A percentile compares a stretch with the other conserved stretches of the same genome.
These are phyloP conservation scores for Rhodamnia argentea DNA, from an alignment of 345 rosid genomes.

Conservation along the genomic window DNA sequence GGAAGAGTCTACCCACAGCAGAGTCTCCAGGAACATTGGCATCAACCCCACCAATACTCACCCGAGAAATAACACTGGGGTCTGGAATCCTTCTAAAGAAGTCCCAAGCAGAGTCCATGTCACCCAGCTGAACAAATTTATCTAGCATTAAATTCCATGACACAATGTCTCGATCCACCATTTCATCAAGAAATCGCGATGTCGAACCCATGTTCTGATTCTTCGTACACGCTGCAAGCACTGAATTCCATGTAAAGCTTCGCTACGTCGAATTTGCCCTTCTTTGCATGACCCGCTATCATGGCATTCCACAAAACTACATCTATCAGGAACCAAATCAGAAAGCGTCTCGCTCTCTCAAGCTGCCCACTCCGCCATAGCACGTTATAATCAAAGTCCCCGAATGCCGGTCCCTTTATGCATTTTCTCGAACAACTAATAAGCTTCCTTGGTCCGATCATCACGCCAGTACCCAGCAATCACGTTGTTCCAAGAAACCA, in stretches of 20 bases:
- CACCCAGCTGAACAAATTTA: conserved; percentile 14
- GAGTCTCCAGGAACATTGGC: conserved; percentile 3
- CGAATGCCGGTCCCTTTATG: conserved; percentile 12
- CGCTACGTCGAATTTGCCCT: conserved; percentile 16
- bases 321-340: conserved; percentile 20
- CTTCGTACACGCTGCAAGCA: conserved; percentile 18
- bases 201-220: background rate
- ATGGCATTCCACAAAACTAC: conserved; percentile 25
- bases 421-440: conserved; percentile 15
- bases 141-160: conserved; percentile 23
- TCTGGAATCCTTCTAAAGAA: conserved; percentile 13
- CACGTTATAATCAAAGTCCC: conserved; percentile 28
- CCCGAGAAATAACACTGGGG: conserved; percentile 20
- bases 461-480: conserved; percentile 17
- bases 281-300: conserved; percentile 23
- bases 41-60: conserved; percentile 15
- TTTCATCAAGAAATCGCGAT: background rate
- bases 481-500: conserved; percentile 26
- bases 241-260: conserved; percentile 26
- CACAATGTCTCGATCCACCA: conserved; percentile 5
- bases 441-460: conserved; percentile 10
- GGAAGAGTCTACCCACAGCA: background rate
- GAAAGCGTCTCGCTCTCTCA: conserved; percentile 23
- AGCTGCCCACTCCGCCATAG: conserved; percentile 8
- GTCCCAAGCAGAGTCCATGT: conserved; percentile 22